A percentile compares a stretch with the other conserved stretches of the same genome.
These are phyloP conservation scores for Cordyceps tenuipes DNA, from an alignment of 2,329 filamentous ascomycete species.

Conservation along the genomic window DNA sequence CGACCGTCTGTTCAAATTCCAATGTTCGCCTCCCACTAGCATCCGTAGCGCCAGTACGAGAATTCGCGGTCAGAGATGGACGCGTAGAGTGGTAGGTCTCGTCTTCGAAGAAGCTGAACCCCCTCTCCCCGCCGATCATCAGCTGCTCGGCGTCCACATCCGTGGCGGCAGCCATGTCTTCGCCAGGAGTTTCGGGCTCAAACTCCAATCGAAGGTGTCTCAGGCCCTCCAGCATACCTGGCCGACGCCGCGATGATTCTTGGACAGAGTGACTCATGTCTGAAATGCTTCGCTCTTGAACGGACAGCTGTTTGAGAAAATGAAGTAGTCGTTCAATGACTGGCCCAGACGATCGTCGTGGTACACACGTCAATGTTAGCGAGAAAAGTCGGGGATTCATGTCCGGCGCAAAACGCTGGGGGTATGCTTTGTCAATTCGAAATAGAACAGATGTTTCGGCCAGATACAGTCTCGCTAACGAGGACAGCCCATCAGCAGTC, in stretches of 20 bases:
- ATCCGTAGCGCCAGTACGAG: conserved; percentile 1
- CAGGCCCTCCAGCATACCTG: conserved; percentile 41
- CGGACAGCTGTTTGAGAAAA: conserved; percentile 39
- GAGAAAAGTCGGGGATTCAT: conserved; percentile 47
- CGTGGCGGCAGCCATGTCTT: conserved; percentile 23
- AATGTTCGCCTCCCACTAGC: not conserved
- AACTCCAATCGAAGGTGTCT: conserved; percentile 48
- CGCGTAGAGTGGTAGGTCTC: conserved; percentile 14
- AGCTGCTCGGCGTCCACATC: conserved; percentile 35
- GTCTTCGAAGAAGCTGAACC: conserved; percentile 39
- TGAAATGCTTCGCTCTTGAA: conserved; percentile 41
- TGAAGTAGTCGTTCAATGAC: conserved; percentile 37
- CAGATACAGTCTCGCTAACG: conserved; percentile 29
- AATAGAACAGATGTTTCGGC: conserved; percentile 37
- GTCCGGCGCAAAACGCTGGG: conserved; percentile 42
- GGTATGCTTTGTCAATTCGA: conserved; percentile 37
- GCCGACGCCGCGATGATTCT: conserved; percentile 27
- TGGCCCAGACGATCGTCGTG: conserved; percentile 43
- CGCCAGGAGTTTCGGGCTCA: conserved; percentile 33
- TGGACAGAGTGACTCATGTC: conserved; percentile 16
- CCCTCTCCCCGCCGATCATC: conserved; percentile 28
- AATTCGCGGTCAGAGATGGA: conserved; percentile 5
- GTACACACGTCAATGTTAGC: conserved; percentile 46
- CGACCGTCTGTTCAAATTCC: not conserved
- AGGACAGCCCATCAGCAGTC: conserved; percentile 27